Evolutionary conservation across 2,329 filamentous ascomycete genomes (phyloP).

Genomic region (Ceratocystis destructans): DNA sequence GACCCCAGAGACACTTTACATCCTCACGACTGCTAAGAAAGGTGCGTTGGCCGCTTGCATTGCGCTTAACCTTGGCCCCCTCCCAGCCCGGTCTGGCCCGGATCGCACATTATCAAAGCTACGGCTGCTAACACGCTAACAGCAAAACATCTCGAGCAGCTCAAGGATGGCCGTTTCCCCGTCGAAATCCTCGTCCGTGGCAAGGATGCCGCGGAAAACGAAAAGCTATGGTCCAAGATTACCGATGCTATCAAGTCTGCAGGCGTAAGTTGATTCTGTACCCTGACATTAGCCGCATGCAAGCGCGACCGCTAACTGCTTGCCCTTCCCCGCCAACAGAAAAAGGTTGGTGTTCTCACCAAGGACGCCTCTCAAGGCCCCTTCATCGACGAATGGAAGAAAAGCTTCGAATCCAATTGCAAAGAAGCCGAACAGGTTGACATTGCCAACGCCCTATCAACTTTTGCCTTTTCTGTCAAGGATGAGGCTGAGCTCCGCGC

Average conservation of each 20-base stretch:
- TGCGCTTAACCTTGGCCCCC: not conserved
- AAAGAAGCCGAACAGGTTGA: slow-evolving; percentile 85
- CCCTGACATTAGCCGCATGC: not conserved
- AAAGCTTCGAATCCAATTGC: slow-evolving; percentile 58
- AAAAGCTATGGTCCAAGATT: slow-evolving; percentile 76
- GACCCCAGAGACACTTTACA: slow-evolving; percentile 74
- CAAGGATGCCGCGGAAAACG: slow-evolving; percentile 83
- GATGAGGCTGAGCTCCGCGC: slow-evolving; percentile 87
- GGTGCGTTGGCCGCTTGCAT: slow-evolving; percentile 39
- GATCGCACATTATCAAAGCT: not conserved
- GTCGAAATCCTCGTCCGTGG: slow-evolving; percentile 84
- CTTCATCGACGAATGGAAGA: slow-evolving; percentile 95
- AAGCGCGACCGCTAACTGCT: slow-evolving; percentile 8
- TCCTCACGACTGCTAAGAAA: slow-evolving; percentile 95
- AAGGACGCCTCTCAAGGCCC: slow-evolving; percentile 78
- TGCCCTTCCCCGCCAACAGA: slow-evolving; percentile 34
- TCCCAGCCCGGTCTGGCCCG: not conserved
- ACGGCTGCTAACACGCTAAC: slow-evolving; percentile 15
- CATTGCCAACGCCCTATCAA: slow-evolving; percentile 66
- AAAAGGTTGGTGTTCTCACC: slow-evolving; percentile 74
- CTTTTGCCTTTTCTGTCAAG: slow-evolving; percentile 76
- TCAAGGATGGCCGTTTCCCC: slow-evolving; percentile 84
- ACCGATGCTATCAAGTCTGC: slow-evolving; percentile 74
- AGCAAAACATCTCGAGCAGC: slow-evolving; percentile 85
- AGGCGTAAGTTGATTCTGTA: slow-evolving; percentile 46